These are phyloP conservation scores for Closterium sp. DNA, from an alignment of 139 green algal species.

Conservation along the genomic window DNA sequence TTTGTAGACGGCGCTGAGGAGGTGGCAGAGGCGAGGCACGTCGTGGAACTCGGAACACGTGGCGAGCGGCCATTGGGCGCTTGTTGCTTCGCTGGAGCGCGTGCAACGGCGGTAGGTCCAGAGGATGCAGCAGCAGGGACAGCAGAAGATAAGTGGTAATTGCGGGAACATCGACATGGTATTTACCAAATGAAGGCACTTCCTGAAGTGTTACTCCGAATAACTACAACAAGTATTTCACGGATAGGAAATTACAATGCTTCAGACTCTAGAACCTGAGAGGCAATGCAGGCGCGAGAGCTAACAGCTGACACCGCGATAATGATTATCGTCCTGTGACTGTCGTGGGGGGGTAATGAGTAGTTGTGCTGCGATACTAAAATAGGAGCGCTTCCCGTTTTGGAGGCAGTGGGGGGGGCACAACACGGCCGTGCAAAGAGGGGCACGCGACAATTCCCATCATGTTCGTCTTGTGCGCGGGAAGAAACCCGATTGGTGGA, in stretches of 20 bases:
- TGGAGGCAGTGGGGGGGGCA: neutral
- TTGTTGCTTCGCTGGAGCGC: neutral
- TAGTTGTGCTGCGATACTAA: neutral
- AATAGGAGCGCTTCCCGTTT: neutral
- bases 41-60: constrained; percentile 19
- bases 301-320: too few relatives aligned
- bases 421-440: too few relatives aligned
- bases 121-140: neutral
- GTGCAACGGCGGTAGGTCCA: neutral
- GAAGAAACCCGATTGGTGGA: too few relatives aligned
- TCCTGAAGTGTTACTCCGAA: too few relatives aligned
- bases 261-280: too few relatives aligned
- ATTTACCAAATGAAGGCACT: too few relatives aligned
- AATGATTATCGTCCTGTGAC: too few relatives aligned
- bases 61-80: constrained; percentile 18
- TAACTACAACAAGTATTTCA: too few relatives aligned
- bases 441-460: too few relatives aligned
- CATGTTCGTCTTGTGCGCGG: too few relatives aligned
- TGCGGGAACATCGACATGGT: neutral
- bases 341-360: too few relatives aligned
- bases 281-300: neutral
- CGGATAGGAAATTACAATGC: too few relatives aligned
- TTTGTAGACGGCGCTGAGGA: constrained; percentile 26
- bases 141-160: neutral
- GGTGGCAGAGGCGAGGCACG: constrained; percentile 24